Evolutionary conservation across 2,329 filamentous ascomycete genomes (phyloP).

Genomic region (Moelleriella libera): DNA sequence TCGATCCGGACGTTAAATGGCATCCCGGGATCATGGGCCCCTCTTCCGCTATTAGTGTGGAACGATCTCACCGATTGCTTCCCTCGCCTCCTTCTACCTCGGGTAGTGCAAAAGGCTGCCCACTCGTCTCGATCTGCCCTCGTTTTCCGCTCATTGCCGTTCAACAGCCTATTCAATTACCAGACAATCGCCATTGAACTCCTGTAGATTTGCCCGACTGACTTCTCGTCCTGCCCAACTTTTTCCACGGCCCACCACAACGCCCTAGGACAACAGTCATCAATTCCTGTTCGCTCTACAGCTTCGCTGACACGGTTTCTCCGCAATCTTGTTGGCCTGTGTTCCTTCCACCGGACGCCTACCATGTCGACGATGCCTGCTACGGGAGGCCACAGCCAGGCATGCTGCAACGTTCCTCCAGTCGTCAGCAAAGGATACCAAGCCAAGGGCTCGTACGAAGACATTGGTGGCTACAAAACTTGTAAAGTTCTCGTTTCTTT

Average conservation of each 20-base stretch:
- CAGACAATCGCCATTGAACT: not conserved
- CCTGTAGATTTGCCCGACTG: not conserved
- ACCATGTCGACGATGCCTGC: constrained; percentile 36
- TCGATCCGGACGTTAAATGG: too few species aligned
- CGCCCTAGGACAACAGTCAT: too few species aligned
- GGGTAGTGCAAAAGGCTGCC: too few species aligned
- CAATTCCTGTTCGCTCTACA: too few species aligned
- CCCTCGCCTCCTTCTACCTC: too few species aligned
- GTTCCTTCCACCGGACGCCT: constrained; percentile 2
- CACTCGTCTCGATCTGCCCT: too few species aligned
- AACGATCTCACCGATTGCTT: too few species aligned
- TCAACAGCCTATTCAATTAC: not conserved
- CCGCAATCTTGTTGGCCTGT: not conserved
- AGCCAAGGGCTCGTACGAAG: constrained; percentile 40
- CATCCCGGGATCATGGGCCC: too few species aligned
- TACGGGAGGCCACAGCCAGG: constrained; percentile 36
- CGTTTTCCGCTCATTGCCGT: too few species aligned
- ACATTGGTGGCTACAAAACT: constrained; percentile 40
- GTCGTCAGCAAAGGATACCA: constrained; percentile 41
- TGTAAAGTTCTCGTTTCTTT: constrained; percentile 14
- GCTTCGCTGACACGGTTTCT: not conserved
- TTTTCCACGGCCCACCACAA: not conserved
- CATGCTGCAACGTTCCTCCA: constrained; percentile 45
- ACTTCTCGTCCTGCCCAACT: not conserved
- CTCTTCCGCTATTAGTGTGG: too few species aligned